Conservation (phyloP, 1,284 basidiomycete species). For the Exobasidium rhododendri region DNA sequence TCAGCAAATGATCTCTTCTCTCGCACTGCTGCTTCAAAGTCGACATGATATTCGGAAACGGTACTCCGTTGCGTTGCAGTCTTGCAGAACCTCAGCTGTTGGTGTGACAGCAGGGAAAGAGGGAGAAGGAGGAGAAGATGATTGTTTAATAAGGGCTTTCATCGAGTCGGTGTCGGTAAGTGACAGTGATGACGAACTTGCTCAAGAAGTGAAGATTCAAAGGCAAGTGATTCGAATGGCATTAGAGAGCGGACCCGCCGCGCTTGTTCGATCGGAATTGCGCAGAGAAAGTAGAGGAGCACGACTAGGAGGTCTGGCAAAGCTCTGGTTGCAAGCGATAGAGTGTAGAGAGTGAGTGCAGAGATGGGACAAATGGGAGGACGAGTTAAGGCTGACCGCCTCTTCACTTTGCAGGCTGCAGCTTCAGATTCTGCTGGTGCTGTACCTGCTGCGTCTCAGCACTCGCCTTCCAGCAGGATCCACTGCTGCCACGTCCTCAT, state of each 20-base stretch:
- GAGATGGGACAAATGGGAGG: not conserved
- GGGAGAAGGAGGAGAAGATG: not conserved
- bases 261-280: not conserved
- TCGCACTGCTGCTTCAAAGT: not conserved
- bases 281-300: not conserved
- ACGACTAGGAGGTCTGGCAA: not conserved
- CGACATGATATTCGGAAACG: not conserved
- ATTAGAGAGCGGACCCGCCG: conserved; percentile 3
- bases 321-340: conserved; percentile 9
- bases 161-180: too few relatives aligned
- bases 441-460: conserved; percentile 6
- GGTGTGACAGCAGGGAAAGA: too few relatives aligned
- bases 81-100: too few relatives aligned
- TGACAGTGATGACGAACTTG: too few relatives aligned
- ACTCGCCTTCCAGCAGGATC: conserved; percentile 4
- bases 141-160: not conserved
- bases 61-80: too few relatives aligned
- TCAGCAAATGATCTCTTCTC: not conserved
- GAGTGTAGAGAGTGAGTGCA: conserved; percentile 8
- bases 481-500: not conserved
- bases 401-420: too few relatives aligned
- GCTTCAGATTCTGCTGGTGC: conserved; percentile 13
- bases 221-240: not conserved
- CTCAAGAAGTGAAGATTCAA: not conserved
- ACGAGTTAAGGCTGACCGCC: too few relatives aligned